Percentiles rank a stretch among this genome's conserved stretches.
Evolutionary conservation across 164 flowering plant genomes (phyloP).

Genomic region (Chimonanthus praecox): DNA sequence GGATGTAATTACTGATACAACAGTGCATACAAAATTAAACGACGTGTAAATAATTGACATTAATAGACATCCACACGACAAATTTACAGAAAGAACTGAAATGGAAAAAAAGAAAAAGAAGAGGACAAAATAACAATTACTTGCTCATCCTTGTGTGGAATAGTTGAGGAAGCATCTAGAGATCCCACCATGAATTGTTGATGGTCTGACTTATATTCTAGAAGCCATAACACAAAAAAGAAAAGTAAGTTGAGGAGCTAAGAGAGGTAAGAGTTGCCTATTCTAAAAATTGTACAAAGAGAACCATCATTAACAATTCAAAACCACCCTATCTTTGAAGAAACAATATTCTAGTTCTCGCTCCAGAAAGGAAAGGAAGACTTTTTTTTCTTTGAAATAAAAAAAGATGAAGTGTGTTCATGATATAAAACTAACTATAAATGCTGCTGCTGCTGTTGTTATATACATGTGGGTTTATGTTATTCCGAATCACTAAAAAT

Average conservation of each 20-base stretch:
- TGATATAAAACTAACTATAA: too few relatives aligned
- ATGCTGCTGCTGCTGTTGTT: too few relatives aligned
- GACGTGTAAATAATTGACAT: background rate
- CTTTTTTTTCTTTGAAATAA: too few relatives aligned
- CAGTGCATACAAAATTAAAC: background rate
- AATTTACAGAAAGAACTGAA: background rate
- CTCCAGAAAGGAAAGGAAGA: background rate
- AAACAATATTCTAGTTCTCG: too few relatives aligned
- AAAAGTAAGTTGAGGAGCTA: background rate
- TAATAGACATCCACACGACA: background rate
- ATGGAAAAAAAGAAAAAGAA: background rate
- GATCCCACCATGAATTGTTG: slow-evolving; percentile 23
- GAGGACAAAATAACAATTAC: slow-evolving; percentile 7
- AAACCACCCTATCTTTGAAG: too few relatives aligned
- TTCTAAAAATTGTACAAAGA: background rate
- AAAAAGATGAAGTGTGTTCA: too few relatives aligned
- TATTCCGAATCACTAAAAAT: too few relatives aligned
- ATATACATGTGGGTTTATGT: too few relatives aligned
- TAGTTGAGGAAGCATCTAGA: slow-evolving; percentile 21
- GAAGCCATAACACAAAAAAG: slow-evolving; percentile 7
- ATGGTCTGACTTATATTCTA: slow-evolving; percentile 14
- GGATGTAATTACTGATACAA: background rate
- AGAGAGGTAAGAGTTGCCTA: background rate
- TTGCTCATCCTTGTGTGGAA: slow-evolving; percentile 22
- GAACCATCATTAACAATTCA: background rate